Percentiles rank a stretch among this genome's conserved stretches.
phyloP scores from a whole-genome alignment of 805 yeast species.

The Cyberlindnera mississippiensis region DNA sequence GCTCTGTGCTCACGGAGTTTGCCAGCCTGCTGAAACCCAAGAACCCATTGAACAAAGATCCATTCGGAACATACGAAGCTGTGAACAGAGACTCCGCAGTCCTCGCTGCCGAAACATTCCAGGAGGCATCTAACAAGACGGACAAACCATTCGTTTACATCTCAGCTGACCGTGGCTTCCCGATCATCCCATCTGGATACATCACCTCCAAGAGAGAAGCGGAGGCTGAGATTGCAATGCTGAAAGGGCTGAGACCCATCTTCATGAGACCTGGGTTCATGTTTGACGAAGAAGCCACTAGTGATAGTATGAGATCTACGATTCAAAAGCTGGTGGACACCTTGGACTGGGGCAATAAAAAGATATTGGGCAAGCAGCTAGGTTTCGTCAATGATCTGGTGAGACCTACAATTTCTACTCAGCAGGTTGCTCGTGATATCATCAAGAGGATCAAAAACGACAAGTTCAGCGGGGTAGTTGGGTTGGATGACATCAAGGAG shows the following conservation, averaged over 20 bases:
- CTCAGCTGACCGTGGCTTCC: conserved; percentile 74
- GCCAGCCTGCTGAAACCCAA: conserved; percentile 43
- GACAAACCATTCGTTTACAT: conserved; percentile 61
- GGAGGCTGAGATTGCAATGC: conserved; percentile 49
- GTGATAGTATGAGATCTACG: conserved; percentile 35
- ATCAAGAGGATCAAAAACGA: conserved; percentile 51
- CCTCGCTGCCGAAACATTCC: conserved; percentile 53
- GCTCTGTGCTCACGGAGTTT: conserved; percentile 31
- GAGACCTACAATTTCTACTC: conserved; percentile 64
- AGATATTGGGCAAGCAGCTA: conserved; percentile 36
- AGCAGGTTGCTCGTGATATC: conserved; percentile 58
- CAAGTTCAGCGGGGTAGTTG: conserved; percentile 52
- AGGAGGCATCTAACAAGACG: conserved; percentile 24
- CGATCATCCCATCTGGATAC: conserved; percentile 66
- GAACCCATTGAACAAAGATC: conserved; percentile 51
- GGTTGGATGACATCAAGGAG: conserved; percentile 45
- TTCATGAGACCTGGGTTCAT: conserved; percentile 79
- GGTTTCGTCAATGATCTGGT: conserved; percentile 42
- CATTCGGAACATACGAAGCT: conserved; percentile 50
- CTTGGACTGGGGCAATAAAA: conserved; percentile 41
- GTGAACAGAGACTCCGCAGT: conserved; percentile 70
- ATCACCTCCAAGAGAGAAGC: conserved; percentile 75
- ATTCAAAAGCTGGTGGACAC: conserved; percentile 41
- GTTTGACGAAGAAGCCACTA: conserved; percentile 49
- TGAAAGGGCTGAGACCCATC: conserved; percentile 53